Evolutionary conservation across 2,329 filamentous ascomycete species (phyloP), one percentile per base, ranked within the genome.

Genomic region (Rachicladosporium sp.): DNA sequence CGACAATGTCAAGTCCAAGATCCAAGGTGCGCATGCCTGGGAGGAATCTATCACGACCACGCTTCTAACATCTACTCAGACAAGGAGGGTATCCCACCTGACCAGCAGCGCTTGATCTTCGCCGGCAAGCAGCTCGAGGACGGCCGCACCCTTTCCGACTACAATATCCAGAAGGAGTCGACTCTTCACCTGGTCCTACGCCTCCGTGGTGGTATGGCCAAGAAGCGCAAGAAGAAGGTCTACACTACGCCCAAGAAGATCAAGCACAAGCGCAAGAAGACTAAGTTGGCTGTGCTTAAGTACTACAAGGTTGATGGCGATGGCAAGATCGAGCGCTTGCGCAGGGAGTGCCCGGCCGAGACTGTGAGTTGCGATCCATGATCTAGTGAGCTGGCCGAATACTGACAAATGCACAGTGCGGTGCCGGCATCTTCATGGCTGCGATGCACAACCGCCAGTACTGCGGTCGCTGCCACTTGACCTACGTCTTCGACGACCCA

Each of bases 211-310:
- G 91, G 89, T 70, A 88, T 71, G 66, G 66, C 65, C 61, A 98
- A 98, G 87, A 95, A 96, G 85, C 81, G 93, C 72, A 98, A 98
- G 86, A 94, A 94, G 87, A 98, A 98, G 88, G 91, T 98, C 59
- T 98, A 98, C 84, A 96, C 86, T 68, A 98, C 91, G 63, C 91
- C 91, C 69, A 98, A 98, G 88, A 98, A 98, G 87, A 98, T 98
- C 83, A 98, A 98, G 91, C 91, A 98, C 82, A 98, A 98, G 88
- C 83, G 87, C 77, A 98, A 96, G 87, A 98, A 98, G 89, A 94
- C 84, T 80, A 98, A 98, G 83, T 76, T 98, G 69, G 91, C 91
- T 63, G 89, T 98, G 59, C 88, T 98, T 70, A 98, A 98, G 82
- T 98, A 98, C 85, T 98, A 98, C 85, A 98, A 98, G 85, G 91